A percentile compares a stretch with the other conserved stretches of the same genome.
Conservation (phyloP, 2,329 filamentous ascomycete genomes). For the Biscogniauxia marginata region DNA sequence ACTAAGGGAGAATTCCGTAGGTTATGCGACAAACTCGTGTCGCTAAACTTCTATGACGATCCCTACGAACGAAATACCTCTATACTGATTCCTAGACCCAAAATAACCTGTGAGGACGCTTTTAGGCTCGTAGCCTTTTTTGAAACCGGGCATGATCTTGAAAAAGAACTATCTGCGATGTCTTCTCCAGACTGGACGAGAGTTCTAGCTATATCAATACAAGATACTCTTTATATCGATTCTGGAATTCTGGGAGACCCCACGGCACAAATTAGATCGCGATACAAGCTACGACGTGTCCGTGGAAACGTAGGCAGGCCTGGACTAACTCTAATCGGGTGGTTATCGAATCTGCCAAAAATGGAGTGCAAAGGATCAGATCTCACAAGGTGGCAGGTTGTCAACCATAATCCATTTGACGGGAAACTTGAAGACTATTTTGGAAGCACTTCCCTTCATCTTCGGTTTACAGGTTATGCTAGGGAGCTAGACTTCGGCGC, state of each 20-base stretch:
- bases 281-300: neutral
- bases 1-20: neutral
- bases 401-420: slow-evolving; percentile 7
- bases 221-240: slow-evolving; percentile 5
- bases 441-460: slow-evolving; percentile 1
- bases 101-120: neutral
- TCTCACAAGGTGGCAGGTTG: neutral
- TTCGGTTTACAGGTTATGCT: slow-evolving; percentile 2
- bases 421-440: slow-evolving; percentile 4
- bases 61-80: too few relatives aligned
- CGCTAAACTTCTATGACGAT: neutral
- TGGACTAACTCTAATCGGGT: slow-evolving; percentile 3
- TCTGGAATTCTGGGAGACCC: neutral
- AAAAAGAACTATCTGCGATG: neutral
- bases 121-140: neutral
- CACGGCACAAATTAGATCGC: too few relatives aligned
- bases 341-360: neutral
- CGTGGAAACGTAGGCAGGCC: slow-evolving; percentile 5
- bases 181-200: neutral
- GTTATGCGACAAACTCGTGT: too few relatives aligned
- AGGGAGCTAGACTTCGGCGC: neutral
- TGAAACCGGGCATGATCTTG: neutral
- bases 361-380: neutral
- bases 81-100: too few relatives aligned
- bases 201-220: neutral